phyloP scores from a whole-genome alignment of 129 eudicot species.

The Flaveria brownii region DNA sequence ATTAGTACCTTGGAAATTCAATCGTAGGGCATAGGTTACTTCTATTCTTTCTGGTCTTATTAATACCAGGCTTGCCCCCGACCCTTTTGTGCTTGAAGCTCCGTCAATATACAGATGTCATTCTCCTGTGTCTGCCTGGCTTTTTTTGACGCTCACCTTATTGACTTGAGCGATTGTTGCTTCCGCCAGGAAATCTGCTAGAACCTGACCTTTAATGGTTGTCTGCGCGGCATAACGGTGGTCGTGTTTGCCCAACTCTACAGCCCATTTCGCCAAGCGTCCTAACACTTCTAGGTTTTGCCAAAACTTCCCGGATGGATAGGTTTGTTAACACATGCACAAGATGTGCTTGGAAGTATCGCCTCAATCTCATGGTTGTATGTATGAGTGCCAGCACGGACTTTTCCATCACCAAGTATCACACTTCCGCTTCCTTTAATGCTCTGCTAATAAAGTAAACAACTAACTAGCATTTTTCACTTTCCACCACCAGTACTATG shows the following conservation, averaged over 20 bases:
- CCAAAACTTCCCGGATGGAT: neutral
- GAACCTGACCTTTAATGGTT: neutral
- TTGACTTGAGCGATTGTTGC: too few relatives aligned
- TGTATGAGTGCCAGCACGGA: neutral
- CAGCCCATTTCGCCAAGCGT: neutral
- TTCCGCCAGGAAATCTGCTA: neutral
- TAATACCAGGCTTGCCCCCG: too few relatives aligned
- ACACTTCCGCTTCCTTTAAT: neutral
- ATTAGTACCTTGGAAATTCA: too few relatives aligned
- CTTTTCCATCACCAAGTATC: neutral
- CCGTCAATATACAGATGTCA: too few relatives aligned
- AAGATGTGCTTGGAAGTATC: neutral
- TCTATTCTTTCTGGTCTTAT: too few relatives aligned
- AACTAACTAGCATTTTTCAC: too few relatives aligned
- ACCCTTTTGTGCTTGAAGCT: too few relatives aligned
- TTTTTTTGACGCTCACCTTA: too few relatives aligned
- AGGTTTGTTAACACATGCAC: neutral
- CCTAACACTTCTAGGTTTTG: neutral
- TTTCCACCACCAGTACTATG: too few relatives aligned
- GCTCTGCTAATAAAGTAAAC: neutral
- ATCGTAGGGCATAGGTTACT: too few relatives aligned
- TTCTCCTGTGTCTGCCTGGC: too few relatives aligned
- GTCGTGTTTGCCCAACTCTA: neutral
- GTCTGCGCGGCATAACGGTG: neutral
- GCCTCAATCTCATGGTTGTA: neutral